Evolutionary conservation across 805 yeast genomes (phyloP).

Genomic region (Metschnikowia picachoensis): DNA sequence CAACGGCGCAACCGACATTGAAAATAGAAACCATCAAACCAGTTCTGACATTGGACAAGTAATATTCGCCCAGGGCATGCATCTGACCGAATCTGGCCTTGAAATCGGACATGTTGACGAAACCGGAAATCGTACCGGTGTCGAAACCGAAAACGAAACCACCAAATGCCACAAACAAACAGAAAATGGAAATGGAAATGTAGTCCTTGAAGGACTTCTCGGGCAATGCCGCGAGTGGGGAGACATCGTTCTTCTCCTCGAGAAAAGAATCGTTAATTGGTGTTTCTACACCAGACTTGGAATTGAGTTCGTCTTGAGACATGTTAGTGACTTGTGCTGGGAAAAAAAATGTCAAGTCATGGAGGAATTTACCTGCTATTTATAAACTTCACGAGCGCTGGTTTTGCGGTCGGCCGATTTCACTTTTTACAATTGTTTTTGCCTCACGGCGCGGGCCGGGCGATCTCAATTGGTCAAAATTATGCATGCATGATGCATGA

Average conservation of each 20-base stretch:
- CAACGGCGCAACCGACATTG: slow-evolving; percentile 70
- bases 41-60: slow-evolving; percentile 43
- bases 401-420: slow-evolving; percentile 1
- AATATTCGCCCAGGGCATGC: slow-evolving; percentile 36
- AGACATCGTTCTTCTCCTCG: slow-evolving; percentile 17
- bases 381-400: slow-evolving; percentile 6
- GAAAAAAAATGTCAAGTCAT: background rate
- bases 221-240: slow-evolving; percentile 21
- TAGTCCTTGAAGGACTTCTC: slow-evolving; percentile 31
- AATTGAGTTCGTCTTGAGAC: slow-evolving; percentile 22
- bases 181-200: slow-evolving; percentile 43
- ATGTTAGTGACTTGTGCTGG: slow-evolving; percentile 7
- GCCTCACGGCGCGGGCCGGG: background rate
- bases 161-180: slow-evolving; percentile 64
- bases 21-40: slow-evolving; percentile 55
- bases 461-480: slow-evolving; percentile 8
- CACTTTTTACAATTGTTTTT: slow-evolving; percentile 1
- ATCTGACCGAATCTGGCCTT: slow-evolving; percentile 47
- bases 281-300: slow-evolving; percentile 29
- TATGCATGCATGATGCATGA: slow-evolving; percentile 9
- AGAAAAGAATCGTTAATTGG: slow-evolving; percentile 27
- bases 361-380: slow-evolving; percentile 1
- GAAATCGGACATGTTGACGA: slow-evolving; percentile 60
- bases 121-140: slow-evolving; percentile 75
- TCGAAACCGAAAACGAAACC: slow-evolving; percentile 78